Percentiles rank a stretch among this genome's conserved stretches.
phyloP scores from a whole-genome alignment of 768 basidiomycete genomes.

The Trametes villosa region DNA sequence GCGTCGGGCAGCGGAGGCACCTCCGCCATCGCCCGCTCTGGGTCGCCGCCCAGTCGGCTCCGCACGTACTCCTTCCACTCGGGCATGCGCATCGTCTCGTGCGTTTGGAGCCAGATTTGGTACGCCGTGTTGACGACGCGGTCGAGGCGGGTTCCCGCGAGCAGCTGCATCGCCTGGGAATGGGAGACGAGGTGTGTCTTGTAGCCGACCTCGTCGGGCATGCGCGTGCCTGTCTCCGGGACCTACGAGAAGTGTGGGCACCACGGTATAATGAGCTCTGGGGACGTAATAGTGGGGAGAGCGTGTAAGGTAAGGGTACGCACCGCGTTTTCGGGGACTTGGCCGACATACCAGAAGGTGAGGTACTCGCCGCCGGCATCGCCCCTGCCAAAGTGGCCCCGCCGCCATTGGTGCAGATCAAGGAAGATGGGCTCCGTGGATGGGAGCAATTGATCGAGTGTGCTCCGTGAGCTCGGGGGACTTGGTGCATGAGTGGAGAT shows the following conservation, averaged over 20 bases:
- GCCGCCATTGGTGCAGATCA: conserved; percentile 37
- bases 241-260: conserved; percentile 38
- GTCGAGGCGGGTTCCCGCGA: conserved; percentile 36
- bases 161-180: conserved; percentile 46
- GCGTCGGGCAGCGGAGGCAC: too few relatives aligned
- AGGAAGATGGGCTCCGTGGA: conserved; percentile 53
- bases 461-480: conserved; percentile 34
- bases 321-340: conserved; percentile 57
- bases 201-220: conserved; percentile 60
- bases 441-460: background rate
- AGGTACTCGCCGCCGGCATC: conserved; percentile 54
- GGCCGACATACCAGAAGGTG: conserved; percentile 58
- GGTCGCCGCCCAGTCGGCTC: background rate
- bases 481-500: conserved; percentile 47
- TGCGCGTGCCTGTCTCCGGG: conserved; percentile 53
- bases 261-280: background rate
- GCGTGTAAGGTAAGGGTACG: conserved; percentile 28
- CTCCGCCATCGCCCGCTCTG: too few relatives aligned
- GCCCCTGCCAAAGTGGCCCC: conserved; percentile 2
- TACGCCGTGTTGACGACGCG: conserved; percentile 46
- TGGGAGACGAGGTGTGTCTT: conserved; percentile 45
- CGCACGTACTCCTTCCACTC: background rate
- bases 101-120: conserved; percentile 35
- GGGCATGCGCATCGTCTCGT: background rate
- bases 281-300: too few relatives aligned